phyloP scores from a whole-genome alignment of 345 rosid species.

The Salix arbutifolia region DNA sequence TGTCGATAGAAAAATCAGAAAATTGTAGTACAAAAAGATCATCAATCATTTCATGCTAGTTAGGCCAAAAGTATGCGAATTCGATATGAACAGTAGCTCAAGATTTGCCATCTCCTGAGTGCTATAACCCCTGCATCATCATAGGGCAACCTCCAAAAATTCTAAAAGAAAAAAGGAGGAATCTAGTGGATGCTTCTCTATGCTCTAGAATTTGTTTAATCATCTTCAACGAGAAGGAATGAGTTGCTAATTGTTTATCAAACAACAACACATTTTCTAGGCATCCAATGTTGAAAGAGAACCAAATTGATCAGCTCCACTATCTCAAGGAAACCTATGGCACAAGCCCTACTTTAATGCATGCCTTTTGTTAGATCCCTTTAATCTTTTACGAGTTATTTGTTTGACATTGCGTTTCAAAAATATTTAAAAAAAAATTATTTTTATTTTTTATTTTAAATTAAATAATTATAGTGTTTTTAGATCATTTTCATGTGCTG shows the following conservation, averaged over 20 bases:
- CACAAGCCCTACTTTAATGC: background rate
- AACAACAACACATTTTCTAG: background rate
- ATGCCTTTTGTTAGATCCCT: background rate
- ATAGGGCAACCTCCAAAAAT: too few species aligned
- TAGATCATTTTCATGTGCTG: too few species aligned
- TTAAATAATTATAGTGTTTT: too few species aligned
- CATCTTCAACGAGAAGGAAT: background rate
- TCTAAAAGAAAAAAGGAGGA: background rate
- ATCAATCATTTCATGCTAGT: background rate
- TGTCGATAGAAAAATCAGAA: too few species aligned
- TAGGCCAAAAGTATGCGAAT: background rate
- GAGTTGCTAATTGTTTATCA: background rate
- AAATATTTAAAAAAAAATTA: too few species aligned
- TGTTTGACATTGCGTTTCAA: too few species aligned
- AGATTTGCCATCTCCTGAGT: background rate
- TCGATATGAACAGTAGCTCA: background rate
- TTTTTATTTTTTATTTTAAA: too few species aligned
- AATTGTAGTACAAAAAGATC: too few species aligned
- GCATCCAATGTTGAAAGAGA: background rate
- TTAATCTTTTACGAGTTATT: too few species aligned
- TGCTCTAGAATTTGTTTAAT: background rate
- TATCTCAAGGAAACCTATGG: background rate
- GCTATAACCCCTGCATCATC: background rate
- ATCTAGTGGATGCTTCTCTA: background rate
- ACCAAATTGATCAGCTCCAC: background rate